Evolutionary conservation across 2,329 filamentous ascomycete genomes (phyloP).

Genomic region (Scorias spongiosa): DNA sequence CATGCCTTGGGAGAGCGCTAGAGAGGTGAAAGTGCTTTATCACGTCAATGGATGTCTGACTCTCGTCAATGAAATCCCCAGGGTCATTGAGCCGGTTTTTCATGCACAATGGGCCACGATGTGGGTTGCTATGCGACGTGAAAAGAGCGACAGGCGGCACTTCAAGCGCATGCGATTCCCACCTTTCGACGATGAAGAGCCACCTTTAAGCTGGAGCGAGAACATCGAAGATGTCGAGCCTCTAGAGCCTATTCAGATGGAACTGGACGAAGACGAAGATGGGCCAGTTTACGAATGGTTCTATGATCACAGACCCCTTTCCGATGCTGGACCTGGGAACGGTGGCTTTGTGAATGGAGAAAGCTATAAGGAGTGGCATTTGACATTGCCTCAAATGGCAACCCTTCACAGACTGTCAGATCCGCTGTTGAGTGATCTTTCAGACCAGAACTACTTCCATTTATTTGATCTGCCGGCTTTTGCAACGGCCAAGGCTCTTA

Average conservation of each 20-base stretch:
- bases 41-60: slow-evolving; percentile 97
- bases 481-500: slow-evolving; percentile 87
- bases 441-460: slow-evolving; percentile 95
- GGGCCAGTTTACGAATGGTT: slow-evolving; percentile 90
- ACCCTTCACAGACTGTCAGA: slow-evolving; percentile 83
- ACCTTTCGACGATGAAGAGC: slow-evolving; percentile 96
- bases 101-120: slow-evolving; percentile 98
- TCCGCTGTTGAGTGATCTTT: slow-evolving; percentile 76
- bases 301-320: slow-evolving; percentile 80
- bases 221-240: slow-evolving; percentile 98
- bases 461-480: slow-evolving; percentile 94
- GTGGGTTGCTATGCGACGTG: slow-evolving; percentile 97
- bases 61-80: slow-evolving; percentile 86
- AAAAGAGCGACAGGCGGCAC: slow-evolving; percentile 87
- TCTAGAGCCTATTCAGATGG: slow-evolving; percentile 95
- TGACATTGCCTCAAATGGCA: slow-evolving; percentile 88
- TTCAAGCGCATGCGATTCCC: slow-evolving; percentile 99
- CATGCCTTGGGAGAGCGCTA: slow-evolving; percentile 95
- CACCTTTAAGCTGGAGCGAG: slow-evolving; percentile 92
- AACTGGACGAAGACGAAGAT: slow-evolving; percentile 88
- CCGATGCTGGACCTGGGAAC: slow-evolving; percentile 87
- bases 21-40: slow-evolving; percentile 95
- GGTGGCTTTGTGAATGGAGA: slow-evolving; percentile 89
- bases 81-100: slow-evolving; percentile 95
- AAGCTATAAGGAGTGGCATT: slow-evolving; percentile 93